Evolutionary conservation across 805 yeast species (phyloP), one percentile per base, ranked within the genome.

Genomic region (Myxozyma sirexii): DNA sequence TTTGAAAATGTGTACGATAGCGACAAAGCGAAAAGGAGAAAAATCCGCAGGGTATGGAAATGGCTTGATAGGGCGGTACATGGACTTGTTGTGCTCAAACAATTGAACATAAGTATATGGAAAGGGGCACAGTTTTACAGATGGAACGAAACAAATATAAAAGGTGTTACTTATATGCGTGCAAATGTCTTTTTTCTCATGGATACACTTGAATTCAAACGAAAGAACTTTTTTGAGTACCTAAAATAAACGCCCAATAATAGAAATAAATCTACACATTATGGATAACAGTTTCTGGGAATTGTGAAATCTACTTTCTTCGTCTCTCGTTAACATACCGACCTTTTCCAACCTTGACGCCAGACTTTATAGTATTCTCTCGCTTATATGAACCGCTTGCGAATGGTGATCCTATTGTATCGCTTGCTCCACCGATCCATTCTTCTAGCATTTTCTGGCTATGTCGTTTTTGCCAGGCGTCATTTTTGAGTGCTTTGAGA

Each of bases 391-490:
- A 84, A 38, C 84, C 79, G 42, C 79, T 82, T 57, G 82, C 84
- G 61, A 94, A 94, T n/a, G 99, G 99, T 13, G 97, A 87, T 52
- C 88, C 84, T 67, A 85, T 84, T 68, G 74, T 87, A 89, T 55
- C 97, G 55, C 91, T 84, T 4, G 94, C 94, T n/a, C 96, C 96
- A 17, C 97, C 97, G 52, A 92, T 85, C 87, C 96, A 94, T 68
- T 90, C 90, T 67, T 87, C 85, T 64, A 91, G 76, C 58, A 88
- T 78, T 63, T 92, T 92, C 69, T 92, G 97, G 68, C 89, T 90
- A 69, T 89, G 88, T 69, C 88, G 81, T 69, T 88, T 82, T 67
- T 85, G 87, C 96, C 97, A 90, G 45, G 86, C 85, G 56, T 92
- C 96, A 69, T 89, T 86, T 72, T 91, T 91, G 60, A 93, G 72